Evolutionary conservation across 1,139 yeast species (phyloP).

Genomic region (Kazachstania sp.): DNA sequence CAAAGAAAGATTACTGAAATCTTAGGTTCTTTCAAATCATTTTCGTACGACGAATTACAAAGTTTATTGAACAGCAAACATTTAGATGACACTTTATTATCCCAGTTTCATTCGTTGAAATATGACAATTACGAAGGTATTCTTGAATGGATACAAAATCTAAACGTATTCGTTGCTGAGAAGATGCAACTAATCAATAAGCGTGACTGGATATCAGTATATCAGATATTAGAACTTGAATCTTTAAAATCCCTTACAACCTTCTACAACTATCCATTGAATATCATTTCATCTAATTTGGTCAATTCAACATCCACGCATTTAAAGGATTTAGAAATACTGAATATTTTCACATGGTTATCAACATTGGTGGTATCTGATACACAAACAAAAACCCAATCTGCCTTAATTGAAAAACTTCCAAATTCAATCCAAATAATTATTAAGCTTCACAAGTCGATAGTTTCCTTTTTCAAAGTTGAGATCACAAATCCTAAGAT

Average conservation of each 20-base stretch:
- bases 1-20: constrained; percentile 16
- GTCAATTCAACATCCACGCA: constrained; percentile 21
- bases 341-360: constrained; percentile 66
- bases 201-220: constrained; percentile 74
- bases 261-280: constrained; percentile 44
- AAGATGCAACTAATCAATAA: constrained; percentile 53
- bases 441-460: constrained; percentile 57
- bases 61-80: constrained; percentile 9
- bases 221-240: constrained; percentile 65
- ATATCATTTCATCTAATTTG: constrained; percentile 12
- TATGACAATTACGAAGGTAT: constrained; percentile 29
- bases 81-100: constrained; percentile 15
- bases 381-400: constrained; percentile 32
- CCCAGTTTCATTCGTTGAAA: constrained; percentile 38
- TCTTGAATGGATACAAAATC: constrained; percentile 41
- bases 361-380: constrained; percentile 40
- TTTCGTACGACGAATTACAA: constrained; percentile 16
- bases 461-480: constrained; percentile 54
- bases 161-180: constrained; percentile 56
- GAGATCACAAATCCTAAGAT: constrained; percentile 59
- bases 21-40: constrained; percentile 14
- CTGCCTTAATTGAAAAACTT: constrained; percentile 44
- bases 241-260: constrained; percentile 45
- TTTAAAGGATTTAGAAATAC: constrained; percentile 47
- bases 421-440: constrained; percentile 67